Percentiles rank a stretch among this genome's conserved stretches.
Conservation (phyloP, 2,329 filamentous ascomycete genomes). For the Epichloe aotearoae region DNA sequence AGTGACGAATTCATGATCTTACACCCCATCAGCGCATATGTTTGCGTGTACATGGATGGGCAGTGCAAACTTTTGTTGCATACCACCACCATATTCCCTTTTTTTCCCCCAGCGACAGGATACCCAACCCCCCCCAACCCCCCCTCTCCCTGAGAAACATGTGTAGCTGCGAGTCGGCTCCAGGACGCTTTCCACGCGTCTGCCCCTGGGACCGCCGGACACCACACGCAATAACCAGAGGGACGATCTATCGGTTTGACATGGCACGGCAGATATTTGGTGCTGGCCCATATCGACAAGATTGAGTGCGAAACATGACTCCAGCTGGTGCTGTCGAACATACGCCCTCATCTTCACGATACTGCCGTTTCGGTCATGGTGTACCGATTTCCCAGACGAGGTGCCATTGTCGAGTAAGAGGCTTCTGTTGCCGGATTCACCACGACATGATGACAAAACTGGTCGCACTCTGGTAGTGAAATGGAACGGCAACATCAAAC, state of each 20-base stretch:
- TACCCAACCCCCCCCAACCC: background rate
- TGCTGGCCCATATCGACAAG: too few relatives aligned
- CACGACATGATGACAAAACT: background rate
- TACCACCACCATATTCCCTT: background rate
- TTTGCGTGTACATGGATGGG: background rate
- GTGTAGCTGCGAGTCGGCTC: background rate
- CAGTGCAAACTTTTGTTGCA: background rate
- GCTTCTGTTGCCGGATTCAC: background rate
- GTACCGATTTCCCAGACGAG: too few relatives aligned
- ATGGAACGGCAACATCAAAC: background rate
- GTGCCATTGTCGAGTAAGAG: too few relatives aligned
- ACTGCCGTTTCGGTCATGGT: too few relatives aligned
- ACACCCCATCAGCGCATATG: background rate
- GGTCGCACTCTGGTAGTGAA: background rate
- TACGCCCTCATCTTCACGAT: too few relatives aligned
- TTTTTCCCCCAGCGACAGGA: background rate
- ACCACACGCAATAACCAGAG: too few relatives aligned
- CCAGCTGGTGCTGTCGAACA: too few relatives aligned
- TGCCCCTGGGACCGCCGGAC: too few relatives aligned
- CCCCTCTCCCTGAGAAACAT: background rate
- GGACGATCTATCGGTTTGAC: too few relatives aligned
- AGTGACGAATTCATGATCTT: background rate
- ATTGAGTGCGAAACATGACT: too few relatives aligned
- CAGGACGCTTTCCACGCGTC: background rate
- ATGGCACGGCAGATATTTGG: too few relatives aligned